Evolutionary conservation across 768 basidiomycete species (phyloP).

Genomic region (Collybiopsis luxurians): DNA sequence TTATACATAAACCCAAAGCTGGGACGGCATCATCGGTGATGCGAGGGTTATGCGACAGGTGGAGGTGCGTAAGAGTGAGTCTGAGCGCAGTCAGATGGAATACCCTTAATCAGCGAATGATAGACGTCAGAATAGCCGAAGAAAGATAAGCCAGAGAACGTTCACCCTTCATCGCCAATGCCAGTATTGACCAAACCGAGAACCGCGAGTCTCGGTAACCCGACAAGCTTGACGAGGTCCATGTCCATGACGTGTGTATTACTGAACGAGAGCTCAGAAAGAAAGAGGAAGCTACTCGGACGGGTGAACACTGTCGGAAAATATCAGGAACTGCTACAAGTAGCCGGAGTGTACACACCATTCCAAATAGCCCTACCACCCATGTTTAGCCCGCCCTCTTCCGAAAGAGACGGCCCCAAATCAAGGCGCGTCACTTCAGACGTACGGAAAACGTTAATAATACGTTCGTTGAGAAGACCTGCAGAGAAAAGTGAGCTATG

Average conservation of each 20-base stretch:
- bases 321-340: neutral
- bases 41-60: slow-evolving; percentile 46
- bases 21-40: slow-evolving; percentile 58
- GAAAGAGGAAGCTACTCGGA: slow-evolving; percentile 48
- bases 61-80: slow-evolving; percentile 49
- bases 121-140: neutral
- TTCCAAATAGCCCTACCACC: slow-evolving; percentile 38
- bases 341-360: slow-evolving; percentile 27
- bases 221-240: slow-evolving; percentile 50
- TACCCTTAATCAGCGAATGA: slow-evolving; percentile 35
- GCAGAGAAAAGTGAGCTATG: too few relatives aligned
- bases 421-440: slow-evolving; percentile 43
- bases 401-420: slow-evolving; percentile 42
- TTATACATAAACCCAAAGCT: slow-evolving; percentile 39
- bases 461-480: slow-evolving; percentile 48
- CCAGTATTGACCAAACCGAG: slow-evolving; percentile 51
- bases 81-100: slow-evolving; percentile 58
- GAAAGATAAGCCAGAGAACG: slow-evolving; percentile 1
- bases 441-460: slow-evolving; percentile 42
- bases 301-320: slow-evolving; percentile 43
- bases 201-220: slow-evolving; percentile 46
- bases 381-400: slow-evolving; percentile 51
- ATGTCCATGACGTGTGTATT: slow-evolving; percentile 42
- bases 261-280: slow-evolving; percentile 50
- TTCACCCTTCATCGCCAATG: slow-evolving; percentile 63